A percentile compares a stretch with the other conserved stretches of the same genome.
Evolutionary conservation across 768 basidiomycete species (phyloP).

Genomic region (Omphalotus guepiniiformis): DNA sequence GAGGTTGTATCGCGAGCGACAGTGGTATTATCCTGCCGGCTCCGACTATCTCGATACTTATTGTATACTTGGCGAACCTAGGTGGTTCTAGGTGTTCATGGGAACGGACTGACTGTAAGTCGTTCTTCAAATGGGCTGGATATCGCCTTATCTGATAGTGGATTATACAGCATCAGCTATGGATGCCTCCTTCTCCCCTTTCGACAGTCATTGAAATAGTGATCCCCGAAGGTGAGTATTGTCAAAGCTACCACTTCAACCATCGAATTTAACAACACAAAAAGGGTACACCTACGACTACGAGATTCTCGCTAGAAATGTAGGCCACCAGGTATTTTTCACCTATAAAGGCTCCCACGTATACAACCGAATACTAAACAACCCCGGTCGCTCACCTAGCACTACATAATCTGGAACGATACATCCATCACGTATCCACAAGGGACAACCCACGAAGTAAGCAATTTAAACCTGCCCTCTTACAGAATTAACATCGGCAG

Average conservation of each 20-base stretch:
- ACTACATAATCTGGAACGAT: constrained; percentile 69
- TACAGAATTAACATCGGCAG: background rate
- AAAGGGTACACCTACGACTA: constrained; percentile 38
- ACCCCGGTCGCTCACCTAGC: constrained; percentile 20
- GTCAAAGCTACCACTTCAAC: background rate
- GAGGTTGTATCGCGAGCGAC: constrained; percentile 56
- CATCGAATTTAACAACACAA: background rate
- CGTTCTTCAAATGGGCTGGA: background rate
- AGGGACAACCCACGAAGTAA: constrained; percentile 26
- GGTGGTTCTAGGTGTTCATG: constrained; percentile 62
- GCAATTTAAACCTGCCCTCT: background rate
- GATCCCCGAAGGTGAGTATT: constrained; percentile 45
- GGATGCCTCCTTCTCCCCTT: constrained; percentile 60
- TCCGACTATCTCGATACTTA: constrained; percentile 9
- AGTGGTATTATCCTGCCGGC: constrained; percentile 32
- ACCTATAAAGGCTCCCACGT: background rate
- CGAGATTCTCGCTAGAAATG: constrained; percentile 35
- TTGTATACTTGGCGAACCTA: constrained; percentile 16
- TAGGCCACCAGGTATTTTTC: constrained; percentile 32
- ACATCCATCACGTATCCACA: constrained; percentile 37
- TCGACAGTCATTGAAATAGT: constrained; percentile 73
- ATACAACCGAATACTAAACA: background rate
- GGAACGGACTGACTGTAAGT: constrained; percentile 59
- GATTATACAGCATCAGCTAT: constrained; percentile 44
- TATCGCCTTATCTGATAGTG: constrained; percentile 1